These are phyloP conservation scores for Ceratocystis cacaofunesta DNA, from an alignment of 2,329 filamentous ascomycete species.

Conservation along the genomic window DNA sequence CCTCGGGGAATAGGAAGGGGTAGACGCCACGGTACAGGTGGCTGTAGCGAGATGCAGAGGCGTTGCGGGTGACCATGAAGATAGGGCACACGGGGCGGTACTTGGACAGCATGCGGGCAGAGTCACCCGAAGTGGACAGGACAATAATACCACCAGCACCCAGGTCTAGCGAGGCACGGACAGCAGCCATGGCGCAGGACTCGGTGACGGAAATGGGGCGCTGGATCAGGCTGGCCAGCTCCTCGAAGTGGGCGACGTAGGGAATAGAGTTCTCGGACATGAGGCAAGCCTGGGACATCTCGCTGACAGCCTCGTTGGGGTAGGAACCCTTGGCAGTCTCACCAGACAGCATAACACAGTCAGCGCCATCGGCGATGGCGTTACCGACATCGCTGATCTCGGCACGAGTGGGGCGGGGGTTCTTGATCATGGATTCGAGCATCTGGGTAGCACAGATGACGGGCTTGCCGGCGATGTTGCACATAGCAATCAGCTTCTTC, in stretches of 20 bases:
- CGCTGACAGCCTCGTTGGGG: constrained; percentile 76
- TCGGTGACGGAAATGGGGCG: constrained; percentile 79
- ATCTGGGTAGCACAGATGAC: constrained; percentile 99
- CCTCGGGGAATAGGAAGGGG: constrained; percentile 85
- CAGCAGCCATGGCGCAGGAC: constrained; percentile 93
- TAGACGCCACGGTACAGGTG: constrained; percentile 97
- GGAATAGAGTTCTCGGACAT: constrained; percentile 95
- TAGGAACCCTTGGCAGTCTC: constrained; percentile 98
- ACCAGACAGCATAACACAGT: constrained; percentile 99
- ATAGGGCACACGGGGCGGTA: constrained; percentile 98
- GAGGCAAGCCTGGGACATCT: constrained; percentile 98
- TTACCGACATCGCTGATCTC: constrained; percentile 98
- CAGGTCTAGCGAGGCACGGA: constrained; percentile 87
- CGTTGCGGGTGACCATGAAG: constrained; percentile 93
- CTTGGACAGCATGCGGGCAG: constrained; percentile 90
- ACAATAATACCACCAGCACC: constrained; percentile 94
- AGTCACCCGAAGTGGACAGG: constrained; percentile 87
- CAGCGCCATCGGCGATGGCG: constrained; percentile 84
- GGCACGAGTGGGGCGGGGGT: constrained; percentile 91
- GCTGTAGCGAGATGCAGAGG: constrained; percentile 69
- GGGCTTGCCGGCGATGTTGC: constrained; percentile 97
- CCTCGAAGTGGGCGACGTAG: constrained; percentile 92
- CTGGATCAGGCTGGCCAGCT: constrained; percentile 70
- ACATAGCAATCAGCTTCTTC: constrained; percentile 99
- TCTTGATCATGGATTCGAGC: constrained; percentile 99